Conservation (phyloP, 345 rosid species). For the Aurinia saxatilis region DNA sequence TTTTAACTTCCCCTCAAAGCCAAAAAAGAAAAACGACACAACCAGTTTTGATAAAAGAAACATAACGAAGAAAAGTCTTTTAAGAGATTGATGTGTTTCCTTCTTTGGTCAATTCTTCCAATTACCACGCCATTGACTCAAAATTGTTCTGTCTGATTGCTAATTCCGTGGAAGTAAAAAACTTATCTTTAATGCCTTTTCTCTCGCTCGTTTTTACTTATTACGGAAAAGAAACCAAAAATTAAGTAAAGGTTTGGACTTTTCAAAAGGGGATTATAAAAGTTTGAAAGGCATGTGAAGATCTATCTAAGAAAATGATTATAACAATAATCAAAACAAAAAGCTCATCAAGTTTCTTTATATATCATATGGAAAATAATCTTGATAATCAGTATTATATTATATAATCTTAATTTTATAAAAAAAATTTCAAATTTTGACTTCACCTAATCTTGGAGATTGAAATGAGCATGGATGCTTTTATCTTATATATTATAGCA, state of each 20-base stretch:
- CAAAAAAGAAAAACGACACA: conserved; percentile 3
- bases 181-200: background rate
- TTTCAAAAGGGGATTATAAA: background rate
- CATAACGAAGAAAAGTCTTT: conserved; percentile 18
- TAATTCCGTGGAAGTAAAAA: conserved; percentile 13
- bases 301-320: conserved; percentile 1
- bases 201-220: background rate
- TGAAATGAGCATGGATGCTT: too few relatives aligned
- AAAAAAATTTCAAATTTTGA: too few relatives aligned
- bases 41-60: conserved; percentile 17
- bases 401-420: too few relatives aligned
- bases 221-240: background rate
- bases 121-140: conserved; percentile 14
- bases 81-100: background rate
- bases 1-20: background rate
- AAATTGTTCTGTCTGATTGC: background rate
- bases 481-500: too few relatives aligned
- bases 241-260: conserved; percentile 8
- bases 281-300: conserved; percentile 5
- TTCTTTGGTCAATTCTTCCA: conserved; percentile 3
- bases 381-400: too few relatives aligned
- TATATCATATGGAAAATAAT: too few relatives aligned
- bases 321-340: background rate
- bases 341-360: too few relatives aligned
- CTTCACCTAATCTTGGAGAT: too few relatives aligned